Conservation (phyloP, 495 filamentous ascomycete species). For the Penicillium malachiteum region DNA sequence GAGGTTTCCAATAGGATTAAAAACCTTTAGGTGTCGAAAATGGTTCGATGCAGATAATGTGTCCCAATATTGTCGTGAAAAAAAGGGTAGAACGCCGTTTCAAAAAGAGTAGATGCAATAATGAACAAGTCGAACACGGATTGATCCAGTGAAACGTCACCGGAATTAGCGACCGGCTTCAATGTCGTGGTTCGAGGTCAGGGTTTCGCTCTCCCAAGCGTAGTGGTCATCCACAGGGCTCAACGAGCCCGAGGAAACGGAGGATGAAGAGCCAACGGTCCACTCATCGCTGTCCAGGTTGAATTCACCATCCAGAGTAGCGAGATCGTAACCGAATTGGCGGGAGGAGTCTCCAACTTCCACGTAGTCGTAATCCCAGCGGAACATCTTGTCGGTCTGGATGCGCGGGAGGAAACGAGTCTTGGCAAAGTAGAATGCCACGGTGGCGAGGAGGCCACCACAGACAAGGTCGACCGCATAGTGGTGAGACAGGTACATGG, state of each 20-base stretch:
- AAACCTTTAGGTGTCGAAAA: conserved; percentile 46
- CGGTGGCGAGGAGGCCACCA: conserved; percentile 76
- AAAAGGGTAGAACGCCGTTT: conserved; percentile 36
- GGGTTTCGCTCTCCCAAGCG: conserved; percentile 62
- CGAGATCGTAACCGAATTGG: conserved; percentile 56
- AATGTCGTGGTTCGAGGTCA: conserved; percentile 54
- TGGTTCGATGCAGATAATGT: conserved; percentile 45
- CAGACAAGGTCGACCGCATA: conserved; percentile 92
- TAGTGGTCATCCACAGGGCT: conserved; percentile 62
- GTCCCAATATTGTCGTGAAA: conserved; percentile 41
- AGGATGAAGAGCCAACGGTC: conserved; percentile 72
- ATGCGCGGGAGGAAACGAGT: conserved; percentile 75
- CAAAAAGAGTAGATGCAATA: conserved; percentile 31
- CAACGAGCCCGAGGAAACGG: conserved; percentile 60
- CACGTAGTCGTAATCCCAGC: conserved; percentile 95
- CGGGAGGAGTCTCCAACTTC: conserved; percentile 67
- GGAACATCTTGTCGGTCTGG: conserved; percentile 77
- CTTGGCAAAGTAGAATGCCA: conserved; percentile 76
- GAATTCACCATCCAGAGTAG: conserved; percentile 55
- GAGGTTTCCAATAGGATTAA: conserved; percentile 29
- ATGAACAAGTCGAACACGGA: conserved; percentile 22
- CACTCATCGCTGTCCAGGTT: conserved; percentile 67
- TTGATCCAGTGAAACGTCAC: conserved; percentile 28
- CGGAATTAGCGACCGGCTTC: conserved; percentile 43
- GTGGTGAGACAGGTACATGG: conserved; percentile 95